phyloP scores from a whole-genome alignment of 2,329 filamentous ascomycete species.

The Ceratocystis smalleyi region DNA sequence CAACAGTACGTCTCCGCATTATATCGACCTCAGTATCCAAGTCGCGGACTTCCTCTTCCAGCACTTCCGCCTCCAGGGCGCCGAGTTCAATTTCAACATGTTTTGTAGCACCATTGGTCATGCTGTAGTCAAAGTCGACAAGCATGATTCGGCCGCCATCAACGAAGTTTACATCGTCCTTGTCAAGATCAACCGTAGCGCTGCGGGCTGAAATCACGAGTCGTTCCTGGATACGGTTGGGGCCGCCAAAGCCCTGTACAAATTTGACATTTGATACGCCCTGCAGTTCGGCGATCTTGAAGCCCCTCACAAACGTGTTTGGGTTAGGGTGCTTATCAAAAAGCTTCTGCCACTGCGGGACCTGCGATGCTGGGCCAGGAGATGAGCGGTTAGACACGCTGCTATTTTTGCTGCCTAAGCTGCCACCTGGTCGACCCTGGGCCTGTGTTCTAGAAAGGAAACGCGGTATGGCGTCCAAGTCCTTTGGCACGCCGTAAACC shows the following conservation, averaged over 20 bases:
- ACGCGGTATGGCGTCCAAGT: constrained; percentile 47
- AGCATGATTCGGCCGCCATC: constrained; percentile 61
- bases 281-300: constrained; percentile 46
- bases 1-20: constrained; percentile 57
- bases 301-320: constrained; percentile 55
- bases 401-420: constrained; percentile 25
- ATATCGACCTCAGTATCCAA: constrained; percentile 66
- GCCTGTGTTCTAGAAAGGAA: constrained; percentile 15
- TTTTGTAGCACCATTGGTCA: constrained; percentile 41
- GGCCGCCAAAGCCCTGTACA: constrained; percentile 40
- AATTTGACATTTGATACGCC: constrained; percentile 56
- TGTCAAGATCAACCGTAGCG: constrained; percentile 46
- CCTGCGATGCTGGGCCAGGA: constrained; percentile 22
- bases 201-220: constrained; percentile 60
- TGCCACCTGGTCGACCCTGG: constrained; percentile 19
- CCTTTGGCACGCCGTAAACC: constrained; percentile 64
- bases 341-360: constrained; percentile 53
- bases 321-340: constrained; percentile 55
- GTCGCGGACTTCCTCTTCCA: constrained; percentile 60
- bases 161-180: constrained; percentile 59
- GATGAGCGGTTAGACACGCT: constrained; percentile 19
- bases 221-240: constrained; percentile 35
- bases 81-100: constrained; percentile 58
- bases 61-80: constrained; percentile 48
- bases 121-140: constrained; percentile 55